A percentile compares a stretch with the other conserved stretches of the same genome.
These are phyloP conservation scores for Sordariomycetes sp. DNA, from an alignment of 2,329 filamentous ascomycete genomes.

Conservation along the genomic window DNA sequence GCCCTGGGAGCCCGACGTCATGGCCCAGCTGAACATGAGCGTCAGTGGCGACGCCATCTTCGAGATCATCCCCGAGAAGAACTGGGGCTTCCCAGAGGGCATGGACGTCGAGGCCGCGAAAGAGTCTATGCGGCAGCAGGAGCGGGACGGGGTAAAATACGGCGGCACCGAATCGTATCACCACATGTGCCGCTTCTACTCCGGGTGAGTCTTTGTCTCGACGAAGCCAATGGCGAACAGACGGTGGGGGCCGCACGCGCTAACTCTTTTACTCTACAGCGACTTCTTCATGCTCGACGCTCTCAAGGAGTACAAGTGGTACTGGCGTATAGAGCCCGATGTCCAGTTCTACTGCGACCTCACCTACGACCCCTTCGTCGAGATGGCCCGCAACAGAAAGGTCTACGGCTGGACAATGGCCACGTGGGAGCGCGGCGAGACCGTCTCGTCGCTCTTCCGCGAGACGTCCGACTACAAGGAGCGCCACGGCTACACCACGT, in stretches of 20 bases:
- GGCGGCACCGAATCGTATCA: conserved; percentile 24
- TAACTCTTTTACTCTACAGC: conserved; percentile 10
- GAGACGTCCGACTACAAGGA: conserved; percentile 26
- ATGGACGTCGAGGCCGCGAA: conserved; percentile 16
- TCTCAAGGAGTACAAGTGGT: conserved; percentile 28
- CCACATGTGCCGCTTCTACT: conserved; percentile 28
- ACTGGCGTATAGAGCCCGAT: conserved; percentile 31
- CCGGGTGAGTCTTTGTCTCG: conserved; percentile 17
- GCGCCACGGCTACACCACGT: conserved; percentile 17
- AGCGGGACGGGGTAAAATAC: conserved; percentile 19
- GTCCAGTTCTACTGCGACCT: conserved; percentile 29
- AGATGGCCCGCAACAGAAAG: conserved; percentile 28
- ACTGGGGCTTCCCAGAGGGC: conserved; percentile 26
- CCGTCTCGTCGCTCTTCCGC: conserved; percentile 27
- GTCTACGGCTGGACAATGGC: conserved; percentile 30
- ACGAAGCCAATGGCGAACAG: background rate
- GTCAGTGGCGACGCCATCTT: conserved; percentile 23
- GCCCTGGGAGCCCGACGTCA: conserved; percentile 23
- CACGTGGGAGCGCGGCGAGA: conserved; percentile 25
- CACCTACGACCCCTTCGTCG: conserved; percentile 31
- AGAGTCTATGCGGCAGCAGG: conserved; percentile 18
- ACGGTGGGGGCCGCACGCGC: conserved; percentile 2
- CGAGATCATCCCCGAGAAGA: conserved; percentile 23
- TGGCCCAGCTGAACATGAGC: conserved; percentile 20
- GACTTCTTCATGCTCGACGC: conserved; percentile 28